These are phyloP conservation scores for Globisporangium sylvaticum DNA, from an alignment of 352 stramenopile species.

Conservation along the genomic window DNA sequence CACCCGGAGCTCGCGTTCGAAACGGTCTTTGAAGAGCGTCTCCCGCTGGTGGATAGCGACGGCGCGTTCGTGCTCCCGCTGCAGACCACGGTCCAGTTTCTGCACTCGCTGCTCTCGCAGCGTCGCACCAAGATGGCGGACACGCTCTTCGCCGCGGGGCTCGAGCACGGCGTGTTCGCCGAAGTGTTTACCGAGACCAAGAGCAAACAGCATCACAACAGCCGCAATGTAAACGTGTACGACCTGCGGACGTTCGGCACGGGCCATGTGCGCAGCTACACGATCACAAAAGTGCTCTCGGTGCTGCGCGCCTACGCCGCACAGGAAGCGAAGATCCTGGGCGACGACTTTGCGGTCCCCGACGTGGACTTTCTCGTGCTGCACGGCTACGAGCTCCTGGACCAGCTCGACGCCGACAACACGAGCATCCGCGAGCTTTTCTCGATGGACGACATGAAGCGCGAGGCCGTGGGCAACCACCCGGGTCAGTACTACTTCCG, in stretches of 20 bases:
- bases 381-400: constrained; percentile 73
- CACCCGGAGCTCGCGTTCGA: constrained; percentile 78
- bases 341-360: constrained; percentile 34
- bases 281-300: constrained; percentile 53
- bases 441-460: constrained; percentile 82
- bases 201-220: neutral
- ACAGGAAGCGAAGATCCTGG: constrained; percentile 25
- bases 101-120: constrained; percentile 73
- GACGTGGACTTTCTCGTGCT: constrained; percentile 68
- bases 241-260: constrained; percentile 60
- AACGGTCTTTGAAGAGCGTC: constrained; percentile 60
- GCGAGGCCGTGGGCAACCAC: constrained; percentile 31
- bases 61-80: constrained; percentile 64
- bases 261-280: constrained; percentile 58
- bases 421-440: constrained; percentile 63
- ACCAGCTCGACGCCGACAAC: constrained; percentile 74
- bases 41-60: constrained; percentile 43
- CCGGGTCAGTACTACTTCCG: constrained; percentile 59
- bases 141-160: constrained; percentile 52
- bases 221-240: constrained; percentile 39
- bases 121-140: constrained; percentile 61
- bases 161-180: constrained; percentile 45
- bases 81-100: constrained; percentile 48
- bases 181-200: constrained; percentile 48
- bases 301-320: constrained; percentile 39